Evolutionary conservation across 2,329 filamentous ascomycete species (phyloP), one percentile per base, ranked within the genome.

Genomic region (Trichothecium roseum): DNA sequence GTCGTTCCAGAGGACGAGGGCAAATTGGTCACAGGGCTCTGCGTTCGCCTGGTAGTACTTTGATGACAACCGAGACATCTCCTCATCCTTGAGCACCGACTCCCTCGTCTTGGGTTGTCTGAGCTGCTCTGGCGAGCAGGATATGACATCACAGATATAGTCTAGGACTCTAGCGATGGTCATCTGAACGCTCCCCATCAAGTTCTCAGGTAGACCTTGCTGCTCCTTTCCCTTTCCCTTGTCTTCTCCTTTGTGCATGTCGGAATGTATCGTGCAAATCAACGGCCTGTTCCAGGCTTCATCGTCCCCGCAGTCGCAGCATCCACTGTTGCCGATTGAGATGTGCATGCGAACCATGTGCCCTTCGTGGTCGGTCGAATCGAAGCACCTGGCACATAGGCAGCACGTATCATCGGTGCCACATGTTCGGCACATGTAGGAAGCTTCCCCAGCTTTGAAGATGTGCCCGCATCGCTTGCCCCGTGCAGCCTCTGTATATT

Each of bases 401-500:
- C 91, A 89, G 59, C 89, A 96, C 1, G 91, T 96, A 45, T 95
- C 89, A 57, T 98, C 93, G 30, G 82, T 78, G 32, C 86, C 86
- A 59, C 91, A 98, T 8, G 89, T 96, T 49, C 87, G 83, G 68
- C 91, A 98, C 49, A 82, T 74, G 57, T 96, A 98, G 40, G 86
- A 89, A 38, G 87, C 88, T 64, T 98, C 91, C 34, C 89, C 91
- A 12, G 76, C 72, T 60, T 89, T 89, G 70, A 98, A 94, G 42
- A 98, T 96, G 64, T 98, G 93, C 4, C 91, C 93, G 56, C 91
- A 98, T 32, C 87, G 81, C 59, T 93, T 93, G 37, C 93, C 91
- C 46, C 86, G 78, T 12, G 91, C 91, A 6, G 84, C 82, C 46
- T 89, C 83, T 15, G 86, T 91, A 55, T 96, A 98, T 57, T 98